phyloP scores from a whole-genome alignment of 2,329 filamentous ascomycete species.

The Alternaria arborescens region DNA sequence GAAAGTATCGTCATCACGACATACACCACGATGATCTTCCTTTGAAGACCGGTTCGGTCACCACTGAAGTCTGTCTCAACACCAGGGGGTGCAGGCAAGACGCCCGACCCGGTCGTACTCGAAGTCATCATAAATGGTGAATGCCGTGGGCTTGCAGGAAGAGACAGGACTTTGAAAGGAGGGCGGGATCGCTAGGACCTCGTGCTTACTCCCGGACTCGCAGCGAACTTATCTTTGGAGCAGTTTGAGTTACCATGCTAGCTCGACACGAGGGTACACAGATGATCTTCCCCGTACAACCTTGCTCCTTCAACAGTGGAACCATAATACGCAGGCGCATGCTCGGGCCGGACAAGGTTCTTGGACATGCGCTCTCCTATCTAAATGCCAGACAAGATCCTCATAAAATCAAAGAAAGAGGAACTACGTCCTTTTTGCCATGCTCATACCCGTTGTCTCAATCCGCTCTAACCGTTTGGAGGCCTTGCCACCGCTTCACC shows the following conservation, averaged over 20 bases:
- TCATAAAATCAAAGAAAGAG: background rate
- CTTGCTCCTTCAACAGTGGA: constrained; percentile 15
- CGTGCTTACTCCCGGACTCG: background rate
- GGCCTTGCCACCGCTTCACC: background rate
- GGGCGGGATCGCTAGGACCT: constrained; percentile 5
- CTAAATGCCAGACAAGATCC: background rate
- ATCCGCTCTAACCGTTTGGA: background rate
- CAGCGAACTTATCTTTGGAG: constrained; percentile 18
- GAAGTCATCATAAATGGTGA: constrained; percentile 7
- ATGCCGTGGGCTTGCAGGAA: background rate
- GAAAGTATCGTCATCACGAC: constrained; percentile 22
- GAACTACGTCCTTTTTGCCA: background rate
- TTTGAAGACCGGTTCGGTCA: constrained; percentile 20
- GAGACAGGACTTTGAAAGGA: background rate
- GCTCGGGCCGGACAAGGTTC: background rate
- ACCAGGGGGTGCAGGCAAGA: constrained; percentile 19
- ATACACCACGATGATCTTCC: constrained; percentile 22
- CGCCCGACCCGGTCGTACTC: constrained; percentile 9
- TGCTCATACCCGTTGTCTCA: background rate
- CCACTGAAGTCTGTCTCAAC: constrained; percentile 18
- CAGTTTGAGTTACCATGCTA: constrained; percentile 10
- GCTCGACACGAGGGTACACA: constrained; percentile 7
- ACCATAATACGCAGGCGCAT: constrained; percentile 10
- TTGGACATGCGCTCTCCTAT: background rate
- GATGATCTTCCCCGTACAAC: constrained; percentile 6